phyloP scores from a whole-genome alignment of 495 filamentous ascomycete genomes.

The Cenococcum geophilum region DNA sequence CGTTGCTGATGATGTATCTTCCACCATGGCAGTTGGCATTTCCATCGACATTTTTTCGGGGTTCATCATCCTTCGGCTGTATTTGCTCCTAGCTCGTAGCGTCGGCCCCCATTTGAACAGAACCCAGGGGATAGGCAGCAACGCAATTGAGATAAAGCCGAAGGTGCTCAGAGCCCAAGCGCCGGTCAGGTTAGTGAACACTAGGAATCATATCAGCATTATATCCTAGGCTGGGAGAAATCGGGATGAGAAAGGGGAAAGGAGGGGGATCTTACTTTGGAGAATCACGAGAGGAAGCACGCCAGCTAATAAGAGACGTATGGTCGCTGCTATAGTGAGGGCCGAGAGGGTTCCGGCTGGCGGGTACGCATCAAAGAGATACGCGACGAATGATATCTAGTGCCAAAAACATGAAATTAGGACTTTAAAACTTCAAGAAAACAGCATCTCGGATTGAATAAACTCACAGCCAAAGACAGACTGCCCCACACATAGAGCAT shows the following conservation, averaged over 20 bases:
- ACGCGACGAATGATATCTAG: slow-evolving; percentile 38
- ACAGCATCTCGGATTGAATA: not conserved
- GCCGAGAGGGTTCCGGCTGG: slow-evolving; percentile 32
- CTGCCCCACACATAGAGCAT: slow-evolving; percentile 33
- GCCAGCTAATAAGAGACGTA: slow-evolving; percentile 27
- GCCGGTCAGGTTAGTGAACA: slow-evolving; percentile 28
- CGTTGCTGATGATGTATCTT: not conserved
- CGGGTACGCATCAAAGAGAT: slow-evolving; percentile 43
- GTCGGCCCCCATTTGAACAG: slow-evolving; percentile 30
- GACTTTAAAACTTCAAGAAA: not conserved
- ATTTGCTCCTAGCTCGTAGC: slow-evolving; percentile 22
- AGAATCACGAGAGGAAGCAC: slow-evolving; percentile 30
- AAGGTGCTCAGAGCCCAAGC: slow-evolving; percentile 32
- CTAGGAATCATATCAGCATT: not conserved
- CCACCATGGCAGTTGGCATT: slow-evolving; percentile 5
- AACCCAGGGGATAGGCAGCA: slow-evolving; percentile 26
- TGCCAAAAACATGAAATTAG: not conserved
- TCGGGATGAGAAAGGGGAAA: not conserved
- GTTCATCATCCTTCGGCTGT: slow-evolving; percentile 19
- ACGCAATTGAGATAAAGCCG: slow-evolving; percentile 32
- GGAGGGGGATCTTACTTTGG: slow-evolving; percentile 9
- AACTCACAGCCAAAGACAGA: slow-evolving; percentile 27
- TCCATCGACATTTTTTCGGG: slow-evolving; percentile 11
- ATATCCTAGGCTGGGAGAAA: not conserved
- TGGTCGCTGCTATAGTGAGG: slow-evolving; percentile 28